phyloP scores from a whole-genome alignment of 1,284 basidiomycete species.

The Pseudozyma sp. region DNA sequence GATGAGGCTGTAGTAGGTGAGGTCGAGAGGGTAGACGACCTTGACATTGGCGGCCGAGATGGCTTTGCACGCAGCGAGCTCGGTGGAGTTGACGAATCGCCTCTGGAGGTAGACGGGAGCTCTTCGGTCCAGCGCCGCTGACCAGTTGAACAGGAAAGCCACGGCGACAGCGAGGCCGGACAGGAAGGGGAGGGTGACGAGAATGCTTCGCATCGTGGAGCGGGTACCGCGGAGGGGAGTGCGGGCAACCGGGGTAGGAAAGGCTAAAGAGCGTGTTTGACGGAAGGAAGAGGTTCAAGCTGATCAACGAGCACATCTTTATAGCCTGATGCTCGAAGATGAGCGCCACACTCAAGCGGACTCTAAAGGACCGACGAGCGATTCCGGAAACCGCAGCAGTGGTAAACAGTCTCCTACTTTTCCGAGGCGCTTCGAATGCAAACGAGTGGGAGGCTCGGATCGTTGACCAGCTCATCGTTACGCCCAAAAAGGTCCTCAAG shows the following conservation, averaged over 20 bases:
- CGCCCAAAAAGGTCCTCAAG: no score
- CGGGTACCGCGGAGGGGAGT: no score
- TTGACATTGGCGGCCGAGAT: slow-evolving; percentile 28
- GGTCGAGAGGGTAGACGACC: slow-evolving; percentile 36
- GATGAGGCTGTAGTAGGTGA: slow-evolving; percentile 27
- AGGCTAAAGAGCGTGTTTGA: not conserved
- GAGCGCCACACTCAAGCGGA: not conserved
- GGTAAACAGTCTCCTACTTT: no score
- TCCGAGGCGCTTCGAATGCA: no score
- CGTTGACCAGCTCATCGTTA: no score
- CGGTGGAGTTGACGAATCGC: slow-evolving; percentile 40
- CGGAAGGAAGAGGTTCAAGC: not conserved
- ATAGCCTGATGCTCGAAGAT: not conserved
- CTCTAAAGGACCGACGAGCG: no score
- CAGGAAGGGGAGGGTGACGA: slow-evolving; percentile 26
- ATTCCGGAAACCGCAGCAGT: no score
- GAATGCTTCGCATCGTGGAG: slow-evolving; percentile 21
- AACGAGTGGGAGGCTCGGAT: no score
- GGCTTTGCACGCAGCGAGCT: slow-evolving; percentile 40
- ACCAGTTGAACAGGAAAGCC: slow-evolving; percentile 38
- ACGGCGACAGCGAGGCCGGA: slow-evolving; percentile 28
- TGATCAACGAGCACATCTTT: not conserved
- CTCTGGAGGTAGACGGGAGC: slow-evolving; percentile 21
- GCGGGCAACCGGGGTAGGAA: not conserved
- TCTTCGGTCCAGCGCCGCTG: slow-evolving; percentile 17